A percentile compares a stretch with the other conserved stretches of the same genome.
Evolutionary conservation across 2,329 filamentous ascomycete genomes (phyloP).

Genomic region (Epichloe bromicola): DNA sequence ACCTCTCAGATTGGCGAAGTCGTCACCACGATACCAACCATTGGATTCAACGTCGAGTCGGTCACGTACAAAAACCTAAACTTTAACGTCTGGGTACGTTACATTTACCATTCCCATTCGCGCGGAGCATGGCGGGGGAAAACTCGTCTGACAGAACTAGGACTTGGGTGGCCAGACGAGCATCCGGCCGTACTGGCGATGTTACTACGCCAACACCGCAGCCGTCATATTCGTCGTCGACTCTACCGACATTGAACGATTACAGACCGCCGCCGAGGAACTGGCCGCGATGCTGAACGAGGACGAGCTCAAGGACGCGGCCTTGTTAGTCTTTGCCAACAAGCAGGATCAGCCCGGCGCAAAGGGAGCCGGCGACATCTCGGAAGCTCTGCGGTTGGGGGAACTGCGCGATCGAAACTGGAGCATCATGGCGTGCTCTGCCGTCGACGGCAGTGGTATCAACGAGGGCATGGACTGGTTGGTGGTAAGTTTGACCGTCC

Average conservation of each 20-base stretch:
- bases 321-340: slow-evolving; percentile 91
- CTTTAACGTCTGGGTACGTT: slow-evolving; percentile 90
- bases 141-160: slow-evolving; percentile 24
- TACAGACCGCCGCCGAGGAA: slow-evolving; percentile 88
- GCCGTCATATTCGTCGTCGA: slow-evolving; percentile 98
- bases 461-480: slow-evolving; percentile 99
- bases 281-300: slow-evolving; percentile 91
- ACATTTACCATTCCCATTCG: neutral
- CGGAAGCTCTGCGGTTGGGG: slow-evolving; percentile 77
- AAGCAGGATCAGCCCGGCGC: slow-evolving; percentile 98
- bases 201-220: slow-evolving; percentile 97
- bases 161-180: slow-evolving; percentile 97
- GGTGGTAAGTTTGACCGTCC: slow-evolving; percentile 47
- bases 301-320: slow-evolving; percentile 87
- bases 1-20: slow-evolving; percentile 81
- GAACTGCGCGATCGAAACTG: slow-evolving; percentile 94
- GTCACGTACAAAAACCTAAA: slow-evolving; percentile 98
- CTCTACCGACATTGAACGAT: slow-evolving; percentile 89
- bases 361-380: slow-evolving; percentile 93
- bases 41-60: slow-evolving; percentile 98
- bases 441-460: slow-evolving; percentile 88
- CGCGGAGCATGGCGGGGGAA: neutral
- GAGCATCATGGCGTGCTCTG: slow-evolving; percentile 97
- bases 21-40: slow-evolving; percentile 96
- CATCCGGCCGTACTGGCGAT: slow-evolving; percentile 97